Conservation (phyloP, 805 yeast genomes). For the Kodamaea leandrae region DNA sequence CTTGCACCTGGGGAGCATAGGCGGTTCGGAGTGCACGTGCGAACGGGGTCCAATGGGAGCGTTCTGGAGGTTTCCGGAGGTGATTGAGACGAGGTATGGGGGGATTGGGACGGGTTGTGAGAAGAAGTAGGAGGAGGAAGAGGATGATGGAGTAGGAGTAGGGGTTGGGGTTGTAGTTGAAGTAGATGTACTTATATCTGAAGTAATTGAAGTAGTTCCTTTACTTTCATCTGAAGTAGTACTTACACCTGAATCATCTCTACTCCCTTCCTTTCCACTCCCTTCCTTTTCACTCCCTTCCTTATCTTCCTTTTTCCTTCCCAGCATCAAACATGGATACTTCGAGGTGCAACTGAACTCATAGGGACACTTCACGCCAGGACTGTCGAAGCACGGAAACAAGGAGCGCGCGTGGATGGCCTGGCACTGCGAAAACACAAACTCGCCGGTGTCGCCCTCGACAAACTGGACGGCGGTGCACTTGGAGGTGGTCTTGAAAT, state of each 20-base stretch:
- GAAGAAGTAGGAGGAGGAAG: conserved; percentile 43
- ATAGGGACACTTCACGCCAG: conserved; percentile 71
- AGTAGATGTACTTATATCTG: no score
- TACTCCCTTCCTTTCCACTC: neutral
- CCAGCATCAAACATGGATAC: conserved; percentile 72
- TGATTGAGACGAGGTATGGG: conserved; percentile 77
- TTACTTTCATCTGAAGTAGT: no score
- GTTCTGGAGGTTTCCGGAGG: conserved; percentile 71
- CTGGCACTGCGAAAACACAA: conserved; percentile 85
- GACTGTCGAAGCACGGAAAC: conserved; percentile 90
- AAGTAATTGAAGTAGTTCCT: neutral
- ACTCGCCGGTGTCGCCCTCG: conserved; percentile 66
- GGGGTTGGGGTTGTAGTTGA: no score
- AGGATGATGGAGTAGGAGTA: no score
- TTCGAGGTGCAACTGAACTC: conserved; percentile 58
- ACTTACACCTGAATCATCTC: no score
- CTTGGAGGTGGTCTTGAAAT: conserved; percentile 65
- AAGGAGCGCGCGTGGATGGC: conserved; percentile 87
- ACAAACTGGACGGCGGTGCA: conserved; percentile 89
- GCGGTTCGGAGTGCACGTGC: conserved; percentile 75
- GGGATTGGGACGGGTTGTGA: conserved; percentile 83
- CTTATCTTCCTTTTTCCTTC: conserved; percentile 37
- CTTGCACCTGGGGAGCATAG: conserved; percentile 61
- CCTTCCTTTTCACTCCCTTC: no score
- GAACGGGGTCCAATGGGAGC: conserved; percentile 85